A percentile compares a stretch with the other conserved stretches of the same genome.
phyloP scores from a whole-genome alignment of 2,329 filamentous ascomycete genomes.

The Aspergillus sp. region DNA sequence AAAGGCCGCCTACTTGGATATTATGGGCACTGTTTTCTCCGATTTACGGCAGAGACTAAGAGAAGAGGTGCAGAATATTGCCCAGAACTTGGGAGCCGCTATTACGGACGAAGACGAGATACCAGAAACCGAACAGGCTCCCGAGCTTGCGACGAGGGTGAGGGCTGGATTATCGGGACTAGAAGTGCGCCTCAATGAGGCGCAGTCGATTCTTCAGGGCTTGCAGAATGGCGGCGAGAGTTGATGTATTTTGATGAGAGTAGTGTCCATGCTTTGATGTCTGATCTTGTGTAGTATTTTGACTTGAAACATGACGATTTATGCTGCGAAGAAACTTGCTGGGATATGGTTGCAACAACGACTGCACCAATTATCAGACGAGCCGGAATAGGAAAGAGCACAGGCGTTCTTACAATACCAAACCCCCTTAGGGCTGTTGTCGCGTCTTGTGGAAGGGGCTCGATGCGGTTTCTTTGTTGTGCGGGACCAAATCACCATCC shows the following conservation, averaged over 20 bases:
- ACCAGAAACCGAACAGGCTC: constrained; percentile 1
- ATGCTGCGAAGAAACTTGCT: neutral
- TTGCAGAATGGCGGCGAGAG: neutral
- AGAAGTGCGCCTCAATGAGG: neutral
- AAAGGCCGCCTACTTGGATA: neutral
- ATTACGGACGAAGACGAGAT: constrained; percentile 10
- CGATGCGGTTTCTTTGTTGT: neutral
- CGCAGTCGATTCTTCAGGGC: neutral
- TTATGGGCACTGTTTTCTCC: neutral
- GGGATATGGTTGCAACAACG: neutral
- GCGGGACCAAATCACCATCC: neutral
- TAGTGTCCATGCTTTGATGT: neutral
- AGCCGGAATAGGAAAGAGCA: neutral
- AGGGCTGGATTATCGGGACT: neutral
- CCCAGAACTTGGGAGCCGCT: constrained; percentile 1
- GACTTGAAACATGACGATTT: neutral
- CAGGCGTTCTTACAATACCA: neutral
- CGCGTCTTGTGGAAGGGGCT: neutral
- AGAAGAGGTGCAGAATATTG: constrained; percentile 5
- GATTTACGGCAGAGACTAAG: neutral
- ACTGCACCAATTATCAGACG: neutral
- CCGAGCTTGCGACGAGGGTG: neutral
- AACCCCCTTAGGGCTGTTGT: neutral
- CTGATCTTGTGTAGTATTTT: neutral
- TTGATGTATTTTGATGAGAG: neutral